Evolutionary conservation across 176 grass and related monocot genomes (phyloP).

Genomic region (Carex pumila): DNA sequence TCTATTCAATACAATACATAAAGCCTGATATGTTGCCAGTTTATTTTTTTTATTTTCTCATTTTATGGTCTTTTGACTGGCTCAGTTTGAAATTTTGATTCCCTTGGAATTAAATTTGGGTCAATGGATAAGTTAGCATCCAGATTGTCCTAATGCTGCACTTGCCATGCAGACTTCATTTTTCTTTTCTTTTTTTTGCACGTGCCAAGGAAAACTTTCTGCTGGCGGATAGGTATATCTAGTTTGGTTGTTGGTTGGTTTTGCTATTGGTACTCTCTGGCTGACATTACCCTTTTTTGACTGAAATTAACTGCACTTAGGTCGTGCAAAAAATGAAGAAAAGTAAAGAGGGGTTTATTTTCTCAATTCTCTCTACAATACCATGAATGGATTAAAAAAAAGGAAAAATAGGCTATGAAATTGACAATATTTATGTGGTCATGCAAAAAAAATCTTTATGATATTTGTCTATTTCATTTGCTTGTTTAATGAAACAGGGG

Average conservation of each 20-base stretch:
- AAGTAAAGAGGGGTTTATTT: neutral
- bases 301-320: neutral
- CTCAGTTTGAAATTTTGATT: neutral
- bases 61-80: neutral
- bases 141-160: neutral
- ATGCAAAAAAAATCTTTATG: too few species aligned
- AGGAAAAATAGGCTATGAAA: neutral
- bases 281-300: neutral
- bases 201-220: neutral
- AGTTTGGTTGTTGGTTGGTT: neutral
- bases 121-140: neutral
- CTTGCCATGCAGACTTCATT: neutral
- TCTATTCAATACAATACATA: neutral
- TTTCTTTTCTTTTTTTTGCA: neutral
- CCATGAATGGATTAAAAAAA: neutral
- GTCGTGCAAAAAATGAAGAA: neutral
- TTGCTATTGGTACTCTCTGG: too few species aligned
- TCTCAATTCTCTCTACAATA: neutral
- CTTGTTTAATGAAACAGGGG: slow-evolving; percentile 25
- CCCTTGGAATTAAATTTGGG: neutral
- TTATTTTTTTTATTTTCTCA: neutral
- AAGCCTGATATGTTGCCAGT: neutral
- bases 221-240: neutral
- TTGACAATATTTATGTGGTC: neutral
- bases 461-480: neutral